Evolutionary conservation across 2,329 filamentous ascomycete species (phyloP).

Genomic region (Cordyceps javanica): DNA sequence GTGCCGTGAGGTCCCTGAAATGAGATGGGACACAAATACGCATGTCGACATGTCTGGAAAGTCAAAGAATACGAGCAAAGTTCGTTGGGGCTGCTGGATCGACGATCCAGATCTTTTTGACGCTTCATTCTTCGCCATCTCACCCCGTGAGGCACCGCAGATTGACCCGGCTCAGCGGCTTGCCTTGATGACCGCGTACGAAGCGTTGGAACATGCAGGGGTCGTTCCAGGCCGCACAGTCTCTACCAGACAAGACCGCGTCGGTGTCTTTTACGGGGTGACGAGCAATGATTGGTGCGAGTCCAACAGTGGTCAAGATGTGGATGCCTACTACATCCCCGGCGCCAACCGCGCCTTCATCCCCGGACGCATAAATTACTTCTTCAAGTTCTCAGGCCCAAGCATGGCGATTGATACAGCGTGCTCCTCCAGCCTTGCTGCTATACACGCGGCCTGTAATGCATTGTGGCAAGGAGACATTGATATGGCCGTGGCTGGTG

Average conservation of each 20-base stretch:
- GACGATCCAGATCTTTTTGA: slow-evolving; percentile 64
- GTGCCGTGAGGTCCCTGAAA: slow-evolving; percentile 42
- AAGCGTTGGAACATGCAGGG: slow-evolving; percentile 69
- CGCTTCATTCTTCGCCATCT: slow-evolving; percentile 73
- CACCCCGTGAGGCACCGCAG: slow-evolving; percentile 65
- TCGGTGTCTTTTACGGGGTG: slow-evolving; percentile 56
- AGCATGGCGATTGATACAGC: slow-evolving; percentile 72
- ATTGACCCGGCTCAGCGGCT: slow-evolving; percentile 70
- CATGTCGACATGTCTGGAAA: slow-evolving; percentile 63
- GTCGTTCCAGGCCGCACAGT: slow-evolving; percentile 56
- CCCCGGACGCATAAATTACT: slow-evolving; percentile 65
- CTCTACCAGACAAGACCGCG: slow-evolving; percentile 38
- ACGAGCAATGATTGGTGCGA: background rate
- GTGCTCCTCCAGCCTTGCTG: slow-evolving; percentile 67
- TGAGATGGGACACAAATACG: slow-evolving; percentile 58
- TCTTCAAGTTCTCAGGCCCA: slow-evolving; percentile 69
- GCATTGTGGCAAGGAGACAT: slow-evolving; percentile 71
- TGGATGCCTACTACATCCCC: slow-evolving; percentile 51
- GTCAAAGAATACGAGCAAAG: slow-evolving; percentile 36
- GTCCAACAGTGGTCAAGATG: slow-evolving; percentile 53
- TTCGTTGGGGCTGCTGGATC: background rate
- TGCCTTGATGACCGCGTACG: slow-evolving; percentile 65
- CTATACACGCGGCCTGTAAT: slow-evolving; percentile 63
- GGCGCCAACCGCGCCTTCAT: slow-evolving; percentile 35
- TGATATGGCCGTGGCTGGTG: slow-evolving; percentile 71